Base-by-base conservation (phyloP, 2,329 filamentous ascomycete genomes). In the Xylariaceae sp. region DNA sequence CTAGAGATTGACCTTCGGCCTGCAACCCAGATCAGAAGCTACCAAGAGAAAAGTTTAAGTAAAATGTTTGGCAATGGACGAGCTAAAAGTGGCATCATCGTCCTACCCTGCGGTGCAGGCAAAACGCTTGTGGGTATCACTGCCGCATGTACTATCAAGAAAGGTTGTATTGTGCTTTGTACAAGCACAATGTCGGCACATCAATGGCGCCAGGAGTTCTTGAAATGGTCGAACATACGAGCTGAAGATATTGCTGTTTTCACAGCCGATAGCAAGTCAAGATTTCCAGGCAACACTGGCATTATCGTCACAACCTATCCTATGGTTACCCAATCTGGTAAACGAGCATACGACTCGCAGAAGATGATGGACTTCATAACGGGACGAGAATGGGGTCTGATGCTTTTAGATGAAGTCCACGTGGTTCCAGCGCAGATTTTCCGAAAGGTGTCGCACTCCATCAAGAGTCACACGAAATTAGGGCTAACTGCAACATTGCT, bases 31-130 rank as follows among this genome's bases (percentile, higher is more conserved):
- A 97, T 97, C 68, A 85, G 92, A 68, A 86, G 82, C 29, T 99
- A 99, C 64, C 94, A 99, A 69, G 94, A 99, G 71, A 95, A 96
- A 74, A 95, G 91, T 61, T 77, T 99, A 9, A 95, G 89, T 75
- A 99, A 99, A 72, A 99, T 99, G 94, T 99, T 99, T 69, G 92
- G 94, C 67, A 99, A 99, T 67, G 92, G 92, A 47, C 87, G 94
- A 72, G 94, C 94, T 13, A 94, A 96, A 75, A 96, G 91, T 71
- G 94, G 94, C 53, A 95, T 99, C 62, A 99, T 99, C 55, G 94
- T 99, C 52, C 73, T 99, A 63, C 94, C 94, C 16, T 99, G 94
- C 69, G 94, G 94, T 62, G 94, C 94, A 16, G 94, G 94, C 55
- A 99, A 99, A 76, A 99, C 94, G 1, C 75, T 99, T 39, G 94